These are phyloP conservation scores for Platismatia glauca DNA, from an alignment of 495 filamentous ascomycete genomes.

Conservation along the genomic window DNA sequence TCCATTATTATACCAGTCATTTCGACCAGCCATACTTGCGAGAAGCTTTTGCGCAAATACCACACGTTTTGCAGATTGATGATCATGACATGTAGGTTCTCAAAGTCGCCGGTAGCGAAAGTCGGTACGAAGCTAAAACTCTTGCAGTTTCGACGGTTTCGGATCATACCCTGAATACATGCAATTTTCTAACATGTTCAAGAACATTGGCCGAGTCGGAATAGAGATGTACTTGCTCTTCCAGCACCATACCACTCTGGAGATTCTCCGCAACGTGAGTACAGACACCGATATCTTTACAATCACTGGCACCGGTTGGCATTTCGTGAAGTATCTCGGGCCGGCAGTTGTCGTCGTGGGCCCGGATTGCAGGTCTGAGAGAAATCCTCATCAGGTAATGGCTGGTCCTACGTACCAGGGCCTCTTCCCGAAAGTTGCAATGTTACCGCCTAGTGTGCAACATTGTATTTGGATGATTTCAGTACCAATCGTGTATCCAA, in stretches of 20 bases:
- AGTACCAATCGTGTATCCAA: constrained; percentile 83
- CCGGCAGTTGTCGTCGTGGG: constrained; percentile 85
- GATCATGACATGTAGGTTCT: constrained; percentile 94
- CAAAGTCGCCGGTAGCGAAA: neutral
- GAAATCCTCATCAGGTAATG: constrained; percentile 84
- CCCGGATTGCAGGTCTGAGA: constrained; percentile 81
- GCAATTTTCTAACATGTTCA: constrained; percentile 95
- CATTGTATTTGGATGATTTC: constrained; percentile 94
- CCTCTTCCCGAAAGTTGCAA: constrained; percentile 88
- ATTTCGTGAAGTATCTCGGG: constrained; percentile 93
- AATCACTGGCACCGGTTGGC: constrained; percentile 93
- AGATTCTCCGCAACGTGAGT: constrained; percentile 77
- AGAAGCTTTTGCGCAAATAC: constrained; percentile 95
- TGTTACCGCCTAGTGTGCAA: constrained; percentile 84
- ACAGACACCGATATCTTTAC: constrained; percentile 91
- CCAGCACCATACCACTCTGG: constrained; percentile 93
- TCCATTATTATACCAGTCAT: constrained; percentile 96
- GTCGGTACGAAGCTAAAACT: neutral
- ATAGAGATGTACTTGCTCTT: constrained; percentile 99
- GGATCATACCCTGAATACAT: constrained; percentile 97
- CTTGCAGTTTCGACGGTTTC: constrained; percentile 83
- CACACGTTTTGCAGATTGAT: constrained; percentile 84
- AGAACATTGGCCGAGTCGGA: constrained; percentile 94
- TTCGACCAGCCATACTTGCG: constrained; percentile 91
- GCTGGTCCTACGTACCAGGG: constrained; percentile 96